phyloP scores from a whole-genome alignment of 2,329 filamentous ascomycete genomes.

The Nothomitra cinnamomea region DNA sequence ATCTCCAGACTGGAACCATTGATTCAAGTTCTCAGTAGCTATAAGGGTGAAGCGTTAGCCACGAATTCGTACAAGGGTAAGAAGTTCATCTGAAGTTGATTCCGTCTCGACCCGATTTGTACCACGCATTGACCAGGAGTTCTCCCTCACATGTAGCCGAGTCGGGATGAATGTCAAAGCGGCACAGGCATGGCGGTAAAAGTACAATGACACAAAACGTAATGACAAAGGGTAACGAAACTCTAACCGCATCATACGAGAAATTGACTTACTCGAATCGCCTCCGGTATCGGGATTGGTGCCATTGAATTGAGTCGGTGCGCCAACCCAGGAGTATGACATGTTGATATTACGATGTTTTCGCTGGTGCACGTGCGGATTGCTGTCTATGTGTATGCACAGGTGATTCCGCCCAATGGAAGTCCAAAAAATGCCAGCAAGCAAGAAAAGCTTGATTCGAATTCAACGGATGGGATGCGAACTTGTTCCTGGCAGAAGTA shows the following conservation, averaged over 20 bases:
- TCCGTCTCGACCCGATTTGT: no score
- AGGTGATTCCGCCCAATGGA: not conserved
- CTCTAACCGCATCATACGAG: not conserved
- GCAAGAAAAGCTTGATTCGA: not conserved
- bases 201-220: not conserved
- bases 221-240: not conserved
- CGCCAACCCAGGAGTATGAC: slow-evolving; percentile 43
- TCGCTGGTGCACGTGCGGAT: not conserved
- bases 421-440: not conserved
- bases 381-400: not conserved
- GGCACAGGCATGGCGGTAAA: not conserved
- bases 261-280: slow-evolving; percentile 50
- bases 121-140: not conserved
- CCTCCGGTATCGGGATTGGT: slow-evolving; percentile 50
- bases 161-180: not conserved
- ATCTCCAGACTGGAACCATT: slow-evolving; percentile 86
- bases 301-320: slow-evolving; percentile 44
- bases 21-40: slow-evolving; percentile 81
- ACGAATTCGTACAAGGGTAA: not conserved
- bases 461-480: not conserved
- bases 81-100: no score
- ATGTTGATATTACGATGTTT: slow-evolving; percentile 20
- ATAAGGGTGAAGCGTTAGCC: slow-evolving; percentile 9
- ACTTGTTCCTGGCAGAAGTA: no score
- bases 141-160: no score